A percentile compares a stretch with the other conserved stretches of the same genome.
Evolutionary conservation across 2,329 filamentous ascomycete species (phyloP).

Genomic region (Alternaria incomplexa): DNA sequence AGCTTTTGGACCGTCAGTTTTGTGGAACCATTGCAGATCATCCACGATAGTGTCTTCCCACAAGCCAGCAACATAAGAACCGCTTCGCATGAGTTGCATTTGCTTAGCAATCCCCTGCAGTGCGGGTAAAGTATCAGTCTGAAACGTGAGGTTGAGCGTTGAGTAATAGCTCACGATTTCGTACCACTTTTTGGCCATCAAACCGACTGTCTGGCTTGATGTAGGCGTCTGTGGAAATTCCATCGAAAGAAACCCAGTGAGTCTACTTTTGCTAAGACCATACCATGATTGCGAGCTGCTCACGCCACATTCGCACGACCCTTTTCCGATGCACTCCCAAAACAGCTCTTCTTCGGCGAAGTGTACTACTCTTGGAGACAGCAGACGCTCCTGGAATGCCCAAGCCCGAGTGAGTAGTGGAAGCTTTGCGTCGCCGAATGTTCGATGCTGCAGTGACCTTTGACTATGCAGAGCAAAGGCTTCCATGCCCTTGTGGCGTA

Average conservation of each 20-base stretch:
- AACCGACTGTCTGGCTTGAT: too few species aligned
- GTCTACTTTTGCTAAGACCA: too few species aligned
- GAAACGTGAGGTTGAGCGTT: not conserved
- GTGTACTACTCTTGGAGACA: not conserved
- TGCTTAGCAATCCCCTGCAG: not conserved
- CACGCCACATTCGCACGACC: too few species aligned
- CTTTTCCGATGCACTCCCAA: not conserved
- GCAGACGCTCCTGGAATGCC: not conserved
- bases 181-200: too few species aligned
- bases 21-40: not conserved
- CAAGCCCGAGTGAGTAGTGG: not conserved
- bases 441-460: too few species aligned
- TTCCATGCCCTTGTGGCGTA: too few species aligned
- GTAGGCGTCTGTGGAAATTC: too few species aligned
- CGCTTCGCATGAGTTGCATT: not conserved
- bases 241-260: too few species aligned
- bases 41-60: not conserved
- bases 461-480: too few species aligned
- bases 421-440: not conserved
- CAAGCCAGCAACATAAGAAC: not conserved
- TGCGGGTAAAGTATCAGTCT: not conserved
- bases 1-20: too few species aligned
- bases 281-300: too few species aligned
- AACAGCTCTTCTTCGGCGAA: not conserved
- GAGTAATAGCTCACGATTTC: not conserved